phyloP scores from a whole-genome alignment of 176 grass and related monocot species.

The Guadua angustifolia region DNA sequence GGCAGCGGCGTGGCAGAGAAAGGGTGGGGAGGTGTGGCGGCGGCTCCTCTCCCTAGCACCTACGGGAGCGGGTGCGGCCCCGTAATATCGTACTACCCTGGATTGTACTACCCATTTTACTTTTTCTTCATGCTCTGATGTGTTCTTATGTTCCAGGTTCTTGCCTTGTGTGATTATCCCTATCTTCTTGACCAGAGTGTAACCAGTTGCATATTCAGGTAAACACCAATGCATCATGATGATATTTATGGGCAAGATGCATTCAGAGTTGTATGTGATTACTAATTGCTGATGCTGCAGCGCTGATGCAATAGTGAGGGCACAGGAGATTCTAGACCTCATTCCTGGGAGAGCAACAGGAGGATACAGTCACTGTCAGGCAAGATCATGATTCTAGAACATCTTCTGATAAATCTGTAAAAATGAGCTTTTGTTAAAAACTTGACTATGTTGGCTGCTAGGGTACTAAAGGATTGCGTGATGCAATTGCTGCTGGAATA shows the following conservation, averaged over 20 bases:
- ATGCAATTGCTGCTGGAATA: conserved; percentile 64
- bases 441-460: conserved; percentile 27
- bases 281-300: conserved; percentile 40
- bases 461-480: conserved; percentile 69
- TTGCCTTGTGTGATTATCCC: conserved; percentile 76
- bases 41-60: too few relatives aligned
- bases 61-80: too few relatives aligned
- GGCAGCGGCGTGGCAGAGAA: too few relatives aligned
- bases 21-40: too few relatives aligned
- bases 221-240: not conserved
- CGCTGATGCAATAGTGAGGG: conserved; percentile 60
- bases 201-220: conserved; percentile 70
- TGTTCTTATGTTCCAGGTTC: conserved; percentile 58
- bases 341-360: conserved; percentile 69
- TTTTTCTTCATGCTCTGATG: conserved; percentile 15
- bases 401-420: conserved; percentile 13
- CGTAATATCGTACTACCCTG: too few relatives aligned
- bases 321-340: conserved; percentile 57
- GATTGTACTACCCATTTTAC: conserved; percentile 10
- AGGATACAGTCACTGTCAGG: conserved; percentile 81
- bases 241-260: not conserved
- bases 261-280: not conserved
- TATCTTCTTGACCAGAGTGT: conserved; percentile 52
- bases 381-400: conserved; percentile 36
- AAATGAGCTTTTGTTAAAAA: conserved; percentile 29